A percentile compares a stretch with the other conserved stretches of the same genome.
phyloP scores from a whole-genome alignment of 2,329 filamentous ascomycete genomes.

The Alternaria incomplexa region DNA sequence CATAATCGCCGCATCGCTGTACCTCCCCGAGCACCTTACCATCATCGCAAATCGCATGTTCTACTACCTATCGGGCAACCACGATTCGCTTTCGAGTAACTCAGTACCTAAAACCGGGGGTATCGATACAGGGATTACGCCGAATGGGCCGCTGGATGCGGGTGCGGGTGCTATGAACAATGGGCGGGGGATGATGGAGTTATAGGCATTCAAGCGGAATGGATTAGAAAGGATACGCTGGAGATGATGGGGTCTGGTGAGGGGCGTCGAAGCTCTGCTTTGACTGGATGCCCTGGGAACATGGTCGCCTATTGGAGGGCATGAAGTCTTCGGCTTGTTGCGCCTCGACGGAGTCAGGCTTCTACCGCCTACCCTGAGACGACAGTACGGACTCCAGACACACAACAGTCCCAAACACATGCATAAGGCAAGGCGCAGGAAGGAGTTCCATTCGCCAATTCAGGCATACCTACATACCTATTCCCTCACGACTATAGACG shows the following conservation, averaged over 20 bases:
- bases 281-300: not conserved
- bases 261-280: not conserved
- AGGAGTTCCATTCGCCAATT: not conserved
- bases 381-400: not conserved
- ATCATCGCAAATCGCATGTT: slow-evolving; percentile 84
- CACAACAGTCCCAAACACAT: not conserved
- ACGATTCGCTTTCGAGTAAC: slow-evolving; percentile 40
- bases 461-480: not conserved
- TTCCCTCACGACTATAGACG: not conserved
- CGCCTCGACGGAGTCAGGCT: not conserved
- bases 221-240: not conserved
- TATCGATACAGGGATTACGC: slow-evolving; percentile 5
- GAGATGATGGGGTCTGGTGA: not conserved
- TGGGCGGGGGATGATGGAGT: slow-evolving; percentile 31
- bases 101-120: slow-evolving; percentile 19
- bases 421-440: not conserved
- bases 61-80: slow-evolving; percentile 93
- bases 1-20: slow-evolving; percentile 84
- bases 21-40: slow-evolving; percentile 89
- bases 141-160: slow-evolving; percentile 10
- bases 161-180: slow-evolving; percentile 11
- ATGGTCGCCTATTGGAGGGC: not conserved
- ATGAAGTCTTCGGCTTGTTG: not conserved
- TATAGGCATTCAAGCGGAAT: slow-evolving; percentile 8
- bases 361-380: not conserved